Percentiles rank a stretch among this genome's conserved stretches.
Evolutionary conservation across 1,284 basidiomycete species (phyloP).

Genomic region (Ustilago xerochloae): DNA sequence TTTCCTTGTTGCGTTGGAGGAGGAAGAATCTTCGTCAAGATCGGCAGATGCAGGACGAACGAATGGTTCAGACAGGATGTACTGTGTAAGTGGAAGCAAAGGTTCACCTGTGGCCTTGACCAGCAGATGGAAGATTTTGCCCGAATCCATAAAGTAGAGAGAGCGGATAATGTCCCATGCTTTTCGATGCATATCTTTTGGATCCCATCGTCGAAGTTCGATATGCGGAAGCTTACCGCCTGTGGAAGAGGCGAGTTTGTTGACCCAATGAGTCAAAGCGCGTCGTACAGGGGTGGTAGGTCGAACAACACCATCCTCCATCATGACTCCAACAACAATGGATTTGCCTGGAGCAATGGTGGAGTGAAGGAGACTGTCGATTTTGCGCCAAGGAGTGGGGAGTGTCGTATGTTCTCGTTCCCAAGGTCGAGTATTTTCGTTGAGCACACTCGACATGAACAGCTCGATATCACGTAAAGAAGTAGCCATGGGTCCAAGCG

Average conservation of each 20-base stretch:
- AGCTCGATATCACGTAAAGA: constrained; percentile 41
- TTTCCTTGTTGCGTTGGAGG: background rate
- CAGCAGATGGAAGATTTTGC: constrained; percentile 36
- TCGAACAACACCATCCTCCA: constrained; percentile 37
- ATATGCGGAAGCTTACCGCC: constrained; percentile 3
- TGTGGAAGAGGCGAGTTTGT: constrained; percentile 7
- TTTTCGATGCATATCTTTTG: constrained; percentile 25
- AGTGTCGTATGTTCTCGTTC: constrained; percentile 20
- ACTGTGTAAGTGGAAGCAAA: constrained; percentile 40
- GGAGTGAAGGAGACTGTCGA: constrained; percentile 13
- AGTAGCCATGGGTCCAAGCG: constrained; percentile 36
- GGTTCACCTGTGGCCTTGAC: constrained; percentile 43
- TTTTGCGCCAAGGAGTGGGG: constrained; percentile 31
- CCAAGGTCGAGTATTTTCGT: constrained; percentile 34
- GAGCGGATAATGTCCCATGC: constrained; percentile 50
- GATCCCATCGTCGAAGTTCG: constrained; percentile 26
- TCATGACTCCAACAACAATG: constrained; percentile 32
- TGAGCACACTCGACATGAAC: constrained; percentile 42
- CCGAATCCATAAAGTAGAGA: constrained; percentile 54
- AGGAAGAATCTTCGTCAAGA: constrained; percentile 5
- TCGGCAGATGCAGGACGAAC: constrained; percentile 16
- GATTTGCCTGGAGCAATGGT: background rate
- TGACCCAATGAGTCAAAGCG: constrained; percentile 28
- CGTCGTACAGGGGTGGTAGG: constrained; percentile 31
- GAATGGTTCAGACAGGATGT: constrained; percentile 38